Percentiles rank a stretch among this genome's conserved stretches.
phyloP scores from a whole-genome alignment of 2,329 filamentous ascomycete genomes.

The Thelonectria olida region DNA sequence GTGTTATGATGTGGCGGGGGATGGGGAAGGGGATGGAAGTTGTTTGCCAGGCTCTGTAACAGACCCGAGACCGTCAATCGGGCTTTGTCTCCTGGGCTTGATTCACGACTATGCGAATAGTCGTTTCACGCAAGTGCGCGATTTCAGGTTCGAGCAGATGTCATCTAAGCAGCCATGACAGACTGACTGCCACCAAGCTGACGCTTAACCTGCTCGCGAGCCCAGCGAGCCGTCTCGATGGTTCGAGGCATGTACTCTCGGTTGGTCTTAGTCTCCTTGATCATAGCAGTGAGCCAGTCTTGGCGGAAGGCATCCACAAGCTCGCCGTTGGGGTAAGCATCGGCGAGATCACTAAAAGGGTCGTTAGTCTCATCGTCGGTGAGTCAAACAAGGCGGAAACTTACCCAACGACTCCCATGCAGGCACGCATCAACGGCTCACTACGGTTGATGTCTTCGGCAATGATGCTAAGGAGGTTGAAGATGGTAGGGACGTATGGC shows the following conservation, averaged over 20 bases:
- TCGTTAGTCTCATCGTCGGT: conserved; percentile 21
- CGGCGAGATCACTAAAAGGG: conserved; percentile 83
- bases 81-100: conserved; percentile 2
- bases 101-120: neutral
- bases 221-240: conserved; percentile 95
- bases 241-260: conserved; percentile 87
- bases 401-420: conserved; percentile 97
- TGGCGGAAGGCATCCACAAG: conserved; percentile 85
- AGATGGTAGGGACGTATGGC: conserved; percentile 85
- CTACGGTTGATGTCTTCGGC: conserved; percentile 86
- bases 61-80: neutral
- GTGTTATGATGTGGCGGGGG: conserved; percentile 44
- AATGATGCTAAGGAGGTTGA: conserved; percentile 84
- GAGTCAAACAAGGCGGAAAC: conserved; percentile 42
- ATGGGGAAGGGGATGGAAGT: conserved; percentile 21
- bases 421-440: conserved; percentile 89
- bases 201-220: conserved; percentile 95
- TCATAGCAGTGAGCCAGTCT: conserved; percentile 89
- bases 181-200: conserved; percentile 69
- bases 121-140: neutral
- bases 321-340: conserved; percentile 92
- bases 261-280: conserved; percentile 91
- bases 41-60: neutral
- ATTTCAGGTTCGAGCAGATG: conserved; percentile 20
- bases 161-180: conserved; percentile 61